Evolutionary conservation across 768 basidiomycete species (phyloP), one percentile per base, ranked within the genome.

Genomic region (Phaeotremella fagi): DNA sequence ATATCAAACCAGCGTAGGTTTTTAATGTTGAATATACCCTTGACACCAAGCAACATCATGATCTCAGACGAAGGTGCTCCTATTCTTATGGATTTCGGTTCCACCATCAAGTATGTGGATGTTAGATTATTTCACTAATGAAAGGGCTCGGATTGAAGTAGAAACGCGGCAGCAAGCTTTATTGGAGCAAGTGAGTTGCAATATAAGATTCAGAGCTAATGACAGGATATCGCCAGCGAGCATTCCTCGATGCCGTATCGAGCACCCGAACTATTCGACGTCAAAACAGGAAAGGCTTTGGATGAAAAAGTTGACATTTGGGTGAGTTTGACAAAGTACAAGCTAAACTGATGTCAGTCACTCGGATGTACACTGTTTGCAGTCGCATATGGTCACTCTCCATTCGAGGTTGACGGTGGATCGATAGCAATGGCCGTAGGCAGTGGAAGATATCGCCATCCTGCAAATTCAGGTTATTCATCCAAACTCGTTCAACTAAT

Each of bases 241-340:
- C 92, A 94, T 74, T 94, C 90, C 61, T 90, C 91, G 12, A 98
- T 99, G 95, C 88, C 95, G 0, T 99, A 94, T 66, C 85, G 95
- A 18, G 92, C 95, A 1, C 95, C 95, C 0, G 95, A 99, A 69
- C 79, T 99, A 20, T 99, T 97, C 70, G 95, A 99, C 64, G 92
- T 95, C 51, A 94, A 94, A 72, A 97, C 91, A 3, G 89, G 88
- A 22, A 77, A 81, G 35, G 82, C 79, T 0, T 76, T 98, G 6
- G 89, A 95, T 63, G 94, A 97, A 77, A 92, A 90, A 68, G 91
- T 95, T 11, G 91, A 95, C 70, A 90, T 95, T 27, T 95, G 91
- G 91, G 90, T 90, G 76, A 52, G 83, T 73, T 23, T 18, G 11
- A 28, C n/a, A 12, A n/a, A 47, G 18, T 2, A n/a, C 27, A n/a